Conservation (phyloP, 129 eudicot genomes). For the Saussurea involucrata region DNA sequence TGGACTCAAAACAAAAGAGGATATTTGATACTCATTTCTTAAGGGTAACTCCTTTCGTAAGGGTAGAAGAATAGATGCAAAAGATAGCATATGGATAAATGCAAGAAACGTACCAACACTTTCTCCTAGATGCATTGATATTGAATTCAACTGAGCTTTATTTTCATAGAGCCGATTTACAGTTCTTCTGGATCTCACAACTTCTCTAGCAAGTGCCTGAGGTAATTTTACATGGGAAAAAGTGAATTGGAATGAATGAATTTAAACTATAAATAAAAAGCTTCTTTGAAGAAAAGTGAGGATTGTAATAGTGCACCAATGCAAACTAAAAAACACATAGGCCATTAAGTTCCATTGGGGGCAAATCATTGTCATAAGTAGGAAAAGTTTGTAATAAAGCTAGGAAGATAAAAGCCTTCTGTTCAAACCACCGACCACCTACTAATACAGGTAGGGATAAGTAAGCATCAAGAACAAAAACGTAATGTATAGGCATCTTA, state of each 20-base stretch:
- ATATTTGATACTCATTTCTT: not conserved
- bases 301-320: not conserved
- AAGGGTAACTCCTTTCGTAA: not conserved
- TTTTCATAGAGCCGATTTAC: conserved; percentile 96
- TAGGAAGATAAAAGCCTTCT: too few relatives aligned
- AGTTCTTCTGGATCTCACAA: conserved; percentile 82
- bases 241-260: conserved; percentile 1
- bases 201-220: conserved; percentile 91
- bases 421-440: not conserved
- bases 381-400: not conserved
- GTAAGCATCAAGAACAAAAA: not conserved
- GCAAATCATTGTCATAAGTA: not conserved
- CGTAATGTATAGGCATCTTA: not conserved
- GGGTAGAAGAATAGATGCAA: not conserved
- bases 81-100: not conserved
- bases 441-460: not conserved
- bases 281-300: not conserved
- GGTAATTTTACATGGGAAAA: conserved; percentile 20
- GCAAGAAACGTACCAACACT: conserved; percentile 72
- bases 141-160: conserved; percentile 94
- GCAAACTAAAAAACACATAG: not conserved
- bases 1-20: not conserved
- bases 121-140: conserved; percentile 99
- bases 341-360: not conserved
- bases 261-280: not conserved